Base-by-base conservation (phyloP, 2,329 filamentous ascomycete genomes). In the Chaetomium sp. region DNA sequence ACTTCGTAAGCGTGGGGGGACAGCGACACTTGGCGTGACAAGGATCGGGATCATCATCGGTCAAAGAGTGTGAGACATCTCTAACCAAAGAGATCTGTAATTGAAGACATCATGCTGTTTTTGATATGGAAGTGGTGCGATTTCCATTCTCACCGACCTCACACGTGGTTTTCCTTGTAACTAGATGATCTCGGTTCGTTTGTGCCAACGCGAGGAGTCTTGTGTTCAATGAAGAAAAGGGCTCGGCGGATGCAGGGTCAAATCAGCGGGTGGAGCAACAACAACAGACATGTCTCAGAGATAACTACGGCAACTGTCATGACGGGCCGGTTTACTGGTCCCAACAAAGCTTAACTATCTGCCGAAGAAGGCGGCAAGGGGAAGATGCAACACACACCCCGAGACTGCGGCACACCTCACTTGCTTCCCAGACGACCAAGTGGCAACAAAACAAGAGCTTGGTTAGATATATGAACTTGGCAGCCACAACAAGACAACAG, bases 391-490 rank as follows among this genome's bases (percentile, higher is more conserved):
- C 27, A 27, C 25, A n/a, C n/a, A n/a, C n/a, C n/a, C n/a, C 12
- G 16, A 7, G 19, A 10, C n/a, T 21, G 45, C 7, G 16, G 27
- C 4, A 27, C 21, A 27, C 25, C 21, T 50, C 4, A n/a, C 50
- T 8, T 19, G 25, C 50, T 31, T n/a, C 25, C 47, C 23, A 38
- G 57, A 33, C 45, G 16, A 51, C 56, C 5, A 49, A 23, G 16
- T 33, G 29, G 19, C 16, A 51, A 42, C 38, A 19, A 42, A 7
- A 42, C 38, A 19, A 42, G 31, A 35, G 47, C 58, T 60, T 54
- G 50, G 50, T 47, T 25, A 29, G n/a, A 33, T 45, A 61, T 33
- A 61, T 61, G 59, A 61, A 61, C 38, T 56, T 51, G 51, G 38
- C 38, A 35, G 29, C 13, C 9, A 13, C 38, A 49, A 25, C 38